Evolutionary conservation across 2,329 filamentous ascomycete genomes (phyloP).

Genomic region (Pseudogymnoascus sp.): DNA sequence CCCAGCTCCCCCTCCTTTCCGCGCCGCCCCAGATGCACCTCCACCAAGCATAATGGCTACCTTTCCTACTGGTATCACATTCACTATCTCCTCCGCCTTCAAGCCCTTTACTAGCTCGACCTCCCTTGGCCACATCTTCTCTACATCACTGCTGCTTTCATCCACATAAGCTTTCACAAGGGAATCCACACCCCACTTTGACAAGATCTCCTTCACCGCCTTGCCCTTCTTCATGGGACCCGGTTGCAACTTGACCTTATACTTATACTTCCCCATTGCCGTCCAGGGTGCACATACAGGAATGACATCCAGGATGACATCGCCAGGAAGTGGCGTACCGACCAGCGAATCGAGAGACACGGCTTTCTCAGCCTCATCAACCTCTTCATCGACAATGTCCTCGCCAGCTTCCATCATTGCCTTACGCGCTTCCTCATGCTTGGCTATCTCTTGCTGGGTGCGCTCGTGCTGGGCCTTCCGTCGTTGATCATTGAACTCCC

Average conservation of each 20-base stretch:
- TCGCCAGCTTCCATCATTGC: conserved; percentile 48
- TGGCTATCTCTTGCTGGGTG: conserved; percentile 66
- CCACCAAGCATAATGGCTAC: conserved; percentile 71
- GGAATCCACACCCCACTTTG: conserved; percentile 56
- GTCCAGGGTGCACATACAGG: conserved; percentile 60
- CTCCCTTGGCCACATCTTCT: conserved; percentile 79
- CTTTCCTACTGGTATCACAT: conserved; percentile 72
- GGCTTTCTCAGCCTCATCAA: conserved; percentile 40
- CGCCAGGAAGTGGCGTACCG: conserved; percentile 69
- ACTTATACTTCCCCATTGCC: conserved; percentile 67
- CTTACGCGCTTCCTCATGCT: conserved; percentile 64
- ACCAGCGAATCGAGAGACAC: conserved; percentile 62
- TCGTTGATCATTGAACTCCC: conserved; percentile 64
- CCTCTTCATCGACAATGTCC: conserved; percentile 53
- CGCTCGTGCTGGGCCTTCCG: conserved; percentile 73
- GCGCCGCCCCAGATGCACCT: conserved; percentile 37
- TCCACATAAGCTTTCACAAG: conserved; percentile 37
- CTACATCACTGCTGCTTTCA: conserved; percentile 53
- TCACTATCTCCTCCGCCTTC: conserved; percentile 76
- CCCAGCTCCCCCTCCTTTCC: conserved; percentile 31
- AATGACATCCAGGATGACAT: conserved; percentile 68
- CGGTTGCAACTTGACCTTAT: conserved; percentile 91
- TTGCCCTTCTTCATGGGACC: conserved; percentile 90
- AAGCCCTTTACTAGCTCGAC: conserved; percentile 75
- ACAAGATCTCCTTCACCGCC: conserved; percentile 83